Base-by-base conservation (phyloP, 2,329 filamentous ascomycete genomes). In the Aaosphaeria pasadenensis region DNA sequence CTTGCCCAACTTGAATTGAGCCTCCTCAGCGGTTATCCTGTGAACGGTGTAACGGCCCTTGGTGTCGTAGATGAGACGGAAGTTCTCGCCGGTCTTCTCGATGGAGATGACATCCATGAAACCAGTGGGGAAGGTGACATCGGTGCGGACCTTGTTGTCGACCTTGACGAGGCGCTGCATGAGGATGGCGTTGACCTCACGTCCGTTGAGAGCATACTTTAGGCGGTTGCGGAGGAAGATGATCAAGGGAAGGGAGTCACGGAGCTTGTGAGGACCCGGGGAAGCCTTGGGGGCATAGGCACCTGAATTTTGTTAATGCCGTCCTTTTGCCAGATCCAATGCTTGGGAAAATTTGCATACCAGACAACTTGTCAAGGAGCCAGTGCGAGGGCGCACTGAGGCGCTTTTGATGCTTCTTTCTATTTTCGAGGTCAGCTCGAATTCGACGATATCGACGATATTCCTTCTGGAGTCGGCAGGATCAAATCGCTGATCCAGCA, bases 151-250 rank as follows among this genome's bases (percentile, higher is more conserved):
- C 85, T 99, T 99, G 84, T 87, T 88, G 76, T 99, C 94, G 73
- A 99, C 94, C 88, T 97, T 96, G 88, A 99, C 85, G 69, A 97
- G 88, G 76, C 94, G 92, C 86, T 99, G 94, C 91, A 96, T 96
- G 76, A 97, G 83, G 81, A 99, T 97, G 69, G 91, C 83, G 81
- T 90, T 94, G 80, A 87, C 89, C 87, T 99, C 94, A 76, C 92
- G 94, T 77, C 85, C 87, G 85, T 99, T 99, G 78, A 99, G 88
- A 65, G 94, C 94, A 84, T 99, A 99, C 89, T 99, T 99, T 77
- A 99, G 86, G 71, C 91, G 90, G 80, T 86, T 70, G 46, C 64
- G 66, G 49, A 69, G 61, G 62, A 99, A 97, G 81, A 99, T 89
- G 79, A 99, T 91, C 76, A 99, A 81, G 64, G 94, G 94, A 81